phyloP scores from a whole-genome alignment of 2,329 filamentous ascomycete species.

The Ophiostoma novo-ulmi region DNA sequence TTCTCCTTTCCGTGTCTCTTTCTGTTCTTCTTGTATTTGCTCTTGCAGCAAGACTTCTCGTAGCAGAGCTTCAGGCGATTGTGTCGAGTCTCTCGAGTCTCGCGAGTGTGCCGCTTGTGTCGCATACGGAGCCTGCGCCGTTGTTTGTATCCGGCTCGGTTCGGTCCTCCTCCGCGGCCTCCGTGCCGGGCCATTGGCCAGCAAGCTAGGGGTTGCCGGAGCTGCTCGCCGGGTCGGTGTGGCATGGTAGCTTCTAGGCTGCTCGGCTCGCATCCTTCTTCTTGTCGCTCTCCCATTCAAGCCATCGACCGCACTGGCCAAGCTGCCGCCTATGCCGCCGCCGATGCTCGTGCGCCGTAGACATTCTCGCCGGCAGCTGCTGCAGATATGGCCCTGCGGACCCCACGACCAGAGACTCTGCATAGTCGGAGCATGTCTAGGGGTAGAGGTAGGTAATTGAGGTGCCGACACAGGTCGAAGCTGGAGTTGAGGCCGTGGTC shows the following conservation, averaged over 20 bases:
- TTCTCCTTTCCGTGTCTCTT: background rate
- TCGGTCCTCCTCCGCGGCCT: background rate
- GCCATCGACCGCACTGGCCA: background rate
- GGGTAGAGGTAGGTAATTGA: background rate
- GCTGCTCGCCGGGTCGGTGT: background rate
- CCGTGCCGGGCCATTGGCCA: background rate
- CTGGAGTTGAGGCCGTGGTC: background rate
- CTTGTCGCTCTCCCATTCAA: background rate
- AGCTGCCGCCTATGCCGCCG: background rate
- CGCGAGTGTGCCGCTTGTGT: background rate
- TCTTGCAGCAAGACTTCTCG: background rate
- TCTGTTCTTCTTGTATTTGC: background rate
- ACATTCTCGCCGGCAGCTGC: slow-evolving; percentile 57
- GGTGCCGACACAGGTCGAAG: background rate
- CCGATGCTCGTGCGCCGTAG: slow-evolving; percentile 36
- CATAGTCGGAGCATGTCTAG: slow-evolving; percentile 49
- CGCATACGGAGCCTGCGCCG: background rate
- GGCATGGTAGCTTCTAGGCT: background rate
- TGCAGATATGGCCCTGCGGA: slow-evolving; percentile 59
- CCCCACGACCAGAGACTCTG: slow-evolving; percentile 63
- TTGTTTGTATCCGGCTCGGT: background rate
- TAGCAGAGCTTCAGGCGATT: background rate
- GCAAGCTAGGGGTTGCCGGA: background rate
- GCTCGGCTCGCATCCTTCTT: background rate
- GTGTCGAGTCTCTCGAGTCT: background rate